phyloP scores from a whole-genome alignment of 768 basidiomycete species.

The Pleurotus giganteus region DNA sequence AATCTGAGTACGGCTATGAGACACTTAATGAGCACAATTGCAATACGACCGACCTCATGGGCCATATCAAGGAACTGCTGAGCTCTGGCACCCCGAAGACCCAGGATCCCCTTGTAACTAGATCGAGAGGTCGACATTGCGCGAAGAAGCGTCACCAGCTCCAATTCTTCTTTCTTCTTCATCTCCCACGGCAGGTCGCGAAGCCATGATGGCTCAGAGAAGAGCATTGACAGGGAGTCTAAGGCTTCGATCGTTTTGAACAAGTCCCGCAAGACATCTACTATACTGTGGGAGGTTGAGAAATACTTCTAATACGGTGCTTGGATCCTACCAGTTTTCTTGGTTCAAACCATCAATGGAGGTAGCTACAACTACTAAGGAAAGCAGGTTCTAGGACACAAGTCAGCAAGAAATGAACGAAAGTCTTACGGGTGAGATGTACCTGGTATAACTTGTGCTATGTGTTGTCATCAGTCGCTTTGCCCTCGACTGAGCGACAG shows the following conservation, averaged over 20 bases:
- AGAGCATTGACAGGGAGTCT: background rate
- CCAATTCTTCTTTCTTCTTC: background rate
- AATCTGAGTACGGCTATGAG: background rate
- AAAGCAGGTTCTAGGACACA: background rate
- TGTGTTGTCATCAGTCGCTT: background rate
- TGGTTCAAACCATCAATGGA: background rate
- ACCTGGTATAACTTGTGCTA: conserved; percentile 9
- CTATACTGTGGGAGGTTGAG: background rate
- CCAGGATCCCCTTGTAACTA: conserved; percentile 1
- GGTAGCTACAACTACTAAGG: background rate
- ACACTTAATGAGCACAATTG: background rate
- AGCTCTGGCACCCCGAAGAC: conserved; percentile 1
- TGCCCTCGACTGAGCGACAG: background rate
- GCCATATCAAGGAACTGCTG: conserved; percentile 11
- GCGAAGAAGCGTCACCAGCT: conserved; percentile 1
- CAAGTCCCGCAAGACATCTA: background rate
- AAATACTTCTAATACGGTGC: background rate
- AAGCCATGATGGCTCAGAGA: background rate
- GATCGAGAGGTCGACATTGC: conserved; percentile 1
- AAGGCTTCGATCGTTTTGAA: conserved; percentile 4
- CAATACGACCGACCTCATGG: background rate
- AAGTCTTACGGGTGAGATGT: background rate
- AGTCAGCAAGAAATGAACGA: background rate
- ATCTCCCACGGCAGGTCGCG: background rate
- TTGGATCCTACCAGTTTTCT: background rate